Conservation (phyloP, 2,329 filamentous ascomycete genomes). For the Colletotrichum coccodes region DNA sequence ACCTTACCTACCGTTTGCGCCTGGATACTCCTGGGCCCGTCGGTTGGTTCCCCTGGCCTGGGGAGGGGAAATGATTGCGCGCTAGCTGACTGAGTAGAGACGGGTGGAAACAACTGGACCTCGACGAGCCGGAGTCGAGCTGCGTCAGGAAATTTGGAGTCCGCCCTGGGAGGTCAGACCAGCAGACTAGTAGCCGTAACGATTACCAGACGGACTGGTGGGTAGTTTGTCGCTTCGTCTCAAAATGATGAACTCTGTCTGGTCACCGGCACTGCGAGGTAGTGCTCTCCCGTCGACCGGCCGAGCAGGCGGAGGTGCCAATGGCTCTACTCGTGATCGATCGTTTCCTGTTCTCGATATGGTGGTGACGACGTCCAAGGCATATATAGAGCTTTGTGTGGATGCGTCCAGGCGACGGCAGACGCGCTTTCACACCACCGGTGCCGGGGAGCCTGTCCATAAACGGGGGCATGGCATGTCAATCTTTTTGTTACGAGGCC, state of each 20-base stretch:
- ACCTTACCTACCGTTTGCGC: slow-evolving; percentile 14
- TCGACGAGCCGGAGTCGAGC: neutral
- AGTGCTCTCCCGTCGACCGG: slow-evolving; percentile 6
- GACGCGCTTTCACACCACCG: slow-evolving; percentile 19
- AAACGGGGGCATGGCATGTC: slow-evolving; percentile 27
- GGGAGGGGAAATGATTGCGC: neutral
- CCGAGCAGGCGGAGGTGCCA: neutral
- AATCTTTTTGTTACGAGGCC: slow-evolving; percentile 14
- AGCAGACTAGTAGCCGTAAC: neutral
- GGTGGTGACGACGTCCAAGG: slow-evolving; percentile 33
- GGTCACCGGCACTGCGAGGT: neutral
- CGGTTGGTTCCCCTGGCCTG: slow-evolving; percentile 20
- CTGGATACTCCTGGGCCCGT: slow-evolving; percentile 24
- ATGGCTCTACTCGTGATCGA: slow-evolving; percentile 11
- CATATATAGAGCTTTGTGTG: neutral
- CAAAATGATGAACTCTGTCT: neutral
- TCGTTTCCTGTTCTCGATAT: slow-evolving; percentile 25
- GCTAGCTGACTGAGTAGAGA: neutral
- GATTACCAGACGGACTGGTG: neutral
- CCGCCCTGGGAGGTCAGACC: neutral
- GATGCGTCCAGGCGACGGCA: neutral
- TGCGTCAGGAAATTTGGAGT: slow-evolving; percentile 1
- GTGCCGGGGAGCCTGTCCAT: slow-evolving; percentile 4
- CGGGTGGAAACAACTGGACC: neutral
- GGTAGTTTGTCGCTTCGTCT: neutral